Base-by-base conservation (phyloP, 495 filamentous ascomycete genomes). In the Penicillium bialowiezense region DNA sequence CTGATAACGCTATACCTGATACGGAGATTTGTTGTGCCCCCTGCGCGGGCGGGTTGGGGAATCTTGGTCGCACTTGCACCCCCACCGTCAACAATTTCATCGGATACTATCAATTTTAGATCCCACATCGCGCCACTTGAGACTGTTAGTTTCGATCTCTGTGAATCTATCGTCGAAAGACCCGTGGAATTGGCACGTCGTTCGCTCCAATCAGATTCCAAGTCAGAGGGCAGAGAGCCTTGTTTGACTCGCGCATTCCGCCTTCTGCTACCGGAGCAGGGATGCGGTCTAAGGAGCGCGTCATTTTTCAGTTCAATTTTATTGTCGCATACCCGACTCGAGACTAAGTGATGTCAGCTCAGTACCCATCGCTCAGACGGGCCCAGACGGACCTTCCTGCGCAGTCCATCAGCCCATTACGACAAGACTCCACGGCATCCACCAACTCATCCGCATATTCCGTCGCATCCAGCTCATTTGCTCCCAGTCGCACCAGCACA, bases 371-470 rank as follows among this genome's bases (percentile, higher is more conserved):
- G 24, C 64, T 88, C 55, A 81, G 79, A 58, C 82, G 84, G 69
- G 73, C 83, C 51, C 79, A 86, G 57, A 85, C 83, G 64, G 86
- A 88, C 60, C 74, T 87, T 54, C 59, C 74, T 7, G 60, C 72
- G 31, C 67, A 78, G 41, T 67, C 70, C 57, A 82, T 74, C 59
- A 86, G 79, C 59, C 85, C 82, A 9, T 63, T 80, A 48, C 79
- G 90, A 48, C 85, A 92, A 61, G 78, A 81, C 20, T 95, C 90
- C 5, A 91, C 78, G 43, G 83, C 87, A 18, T 93, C 90, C 10
- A 88, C 86, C 5, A 80, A 73, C 48, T 95, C 90, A 14, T 91
- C 89, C 0, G 77, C 82, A 17, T 91, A 90, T 62, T 90, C 89
- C 9, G 72, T 80, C 55, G 75, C 69, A 29, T 90, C 88, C 13